Percentiles rank a stretch among this genome's conserved stretches.
phyloP scores from a whole-genome alignment of 192 early-diverging fungal genomes.

The Backusella australiensis region DNA sequence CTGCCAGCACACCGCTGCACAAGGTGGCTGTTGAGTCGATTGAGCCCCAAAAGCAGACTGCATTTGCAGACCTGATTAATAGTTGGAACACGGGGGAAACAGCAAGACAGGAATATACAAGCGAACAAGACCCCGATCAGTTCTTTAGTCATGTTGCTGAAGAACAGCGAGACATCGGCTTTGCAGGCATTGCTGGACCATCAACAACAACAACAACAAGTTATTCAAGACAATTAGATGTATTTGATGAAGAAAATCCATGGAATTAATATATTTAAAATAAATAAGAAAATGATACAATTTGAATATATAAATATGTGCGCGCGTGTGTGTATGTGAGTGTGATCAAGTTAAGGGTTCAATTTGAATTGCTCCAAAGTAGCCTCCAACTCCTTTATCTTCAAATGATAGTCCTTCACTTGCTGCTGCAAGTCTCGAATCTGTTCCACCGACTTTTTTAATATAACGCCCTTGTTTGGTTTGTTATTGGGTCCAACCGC shows the following conservation, averaged over 20 bases:
- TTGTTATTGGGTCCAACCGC: conserved; percentile 62
- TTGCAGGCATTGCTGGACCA: conserved; percentile 25
- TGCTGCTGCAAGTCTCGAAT: conserved; percentile 51
- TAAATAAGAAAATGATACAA: neutral
- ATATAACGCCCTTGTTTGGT: conserved; percentile 93
- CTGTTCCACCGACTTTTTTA: conserved; percentile 92
- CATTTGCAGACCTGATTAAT: conserved; percentile 33
- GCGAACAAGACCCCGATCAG: neutral
- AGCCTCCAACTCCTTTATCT: conserved; percentile 32
- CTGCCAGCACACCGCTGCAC: conserved; percentile 7
- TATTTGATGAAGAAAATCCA: conserved; percentile 15
- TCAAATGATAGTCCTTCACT: conserved; percentile 22
- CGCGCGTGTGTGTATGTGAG: neutral
- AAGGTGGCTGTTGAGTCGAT: neutral
- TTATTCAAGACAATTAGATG: neutral
- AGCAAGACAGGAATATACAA: neutral
- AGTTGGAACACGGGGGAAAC: conserved; percentile 18
- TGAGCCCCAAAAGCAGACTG: conserved; percentile 20
- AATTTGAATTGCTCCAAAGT: conserved; percentile 4
- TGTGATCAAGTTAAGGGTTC: neutral
- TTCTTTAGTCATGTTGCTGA: conserved; percentile 19
- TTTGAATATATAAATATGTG: neutral
- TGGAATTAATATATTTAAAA: conserved; percentile 13
- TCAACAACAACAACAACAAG: neutral
- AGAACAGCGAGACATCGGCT: conserved; percentile 30